Percentiles rank a stretch among this genome's conserved stretches.
These are phyloP conservation scores for Bryopsis sp. DNA, from an alignment of 139 green algal species.

Conservation along the genomic window DNA sequence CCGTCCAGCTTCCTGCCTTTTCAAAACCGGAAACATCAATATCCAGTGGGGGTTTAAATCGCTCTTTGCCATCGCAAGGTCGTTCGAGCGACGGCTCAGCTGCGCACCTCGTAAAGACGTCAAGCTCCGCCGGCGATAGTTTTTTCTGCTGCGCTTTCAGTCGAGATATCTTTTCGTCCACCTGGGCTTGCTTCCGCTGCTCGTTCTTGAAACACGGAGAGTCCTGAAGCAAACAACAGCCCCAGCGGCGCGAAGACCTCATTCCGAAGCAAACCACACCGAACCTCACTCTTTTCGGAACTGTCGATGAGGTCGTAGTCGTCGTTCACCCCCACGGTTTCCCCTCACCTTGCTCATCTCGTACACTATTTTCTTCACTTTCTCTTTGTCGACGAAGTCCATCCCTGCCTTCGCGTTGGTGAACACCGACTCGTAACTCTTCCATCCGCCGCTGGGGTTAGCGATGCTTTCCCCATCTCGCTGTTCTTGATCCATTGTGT, in stretches of 20 bases:
- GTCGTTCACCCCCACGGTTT: background rate
- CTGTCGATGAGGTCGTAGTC: too few species aligned
- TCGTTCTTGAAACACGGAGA: slow-evolving; percentile 86
- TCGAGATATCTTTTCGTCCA: slow-evolving; percentile 40
- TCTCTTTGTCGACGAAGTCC: slow-evolving; percentile 44
- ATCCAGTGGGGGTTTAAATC: background rate
- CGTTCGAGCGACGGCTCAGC: background rate
- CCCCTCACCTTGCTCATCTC: slow-evolving; percentile 72
- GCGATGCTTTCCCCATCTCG: too few species aligned
- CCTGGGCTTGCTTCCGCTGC: slow-evolving; percentile 65
- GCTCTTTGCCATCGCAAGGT: background rate
- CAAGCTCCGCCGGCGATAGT: slow-evolving; percentile 41
- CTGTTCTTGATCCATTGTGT: too few species aligned
- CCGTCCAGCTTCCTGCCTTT: slow-evolving; percentile 28
- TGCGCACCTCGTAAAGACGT: slow-evolving; percentile 23
- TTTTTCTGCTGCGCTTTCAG: slow-evolving; percentile 26
- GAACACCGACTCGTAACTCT: slow-evolving; percentile 78
- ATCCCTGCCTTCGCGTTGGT: slow-evolving; percentile 90
- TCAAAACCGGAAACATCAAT: background rate
- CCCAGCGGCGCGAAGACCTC: background rate
- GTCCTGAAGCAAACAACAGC: slow-evolving; percentile 29
- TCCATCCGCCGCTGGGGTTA: slow-evolving; percentile 20
- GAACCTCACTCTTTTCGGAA: too few species aligned
- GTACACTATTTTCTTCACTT: slow-evolving; percentile 72
- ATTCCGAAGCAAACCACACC: too few species aligned